Evolutionary conservation across 305 asterid genomes (phyloP).

Genomic region (Lippia alba): DNA sequence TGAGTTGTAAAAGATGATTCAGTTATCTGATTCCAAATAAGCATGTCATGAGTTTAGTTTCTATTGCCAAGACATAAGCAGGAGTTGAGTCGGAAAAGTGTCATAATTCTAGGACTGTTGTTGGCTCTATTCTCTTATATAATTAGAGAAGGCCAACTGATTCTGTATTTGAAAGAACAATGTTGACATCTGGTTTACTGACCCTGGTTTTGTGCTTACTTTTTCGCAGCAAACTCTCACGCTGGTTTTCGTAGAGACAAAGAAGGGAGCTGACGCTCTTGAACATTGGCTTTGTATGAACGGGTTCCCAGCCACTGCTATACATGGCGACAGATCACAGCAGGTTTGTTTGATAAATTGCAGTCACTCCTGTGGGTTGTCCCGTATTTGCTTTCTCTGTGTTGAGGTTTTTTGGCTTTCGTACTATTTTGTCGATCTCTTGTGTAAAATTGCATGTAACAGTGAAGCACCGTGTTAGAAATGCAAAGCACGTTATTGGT

Average conservation of each 20-base stretch:
- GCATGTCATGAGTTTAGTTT: background rate
- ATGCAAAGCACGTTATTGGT: background rate
- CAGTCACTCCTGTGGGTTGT: background rate
- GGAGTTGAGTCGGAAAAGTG: conserved; percentile 3
- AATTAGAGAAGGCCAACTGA: background rate
- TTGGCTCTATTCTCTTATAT: background rate
- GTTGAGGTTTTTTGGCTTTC: background rate
- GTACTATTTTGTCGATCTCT: background rate
- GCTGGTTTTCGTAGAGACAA: conserved; percentile 74
- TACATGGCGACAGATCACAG: conserved; percentile 76
- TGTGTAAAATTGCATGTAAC: background rate
- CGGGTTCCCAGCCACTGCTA: conserved; percentile 68
- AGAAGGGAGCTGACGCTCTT: conserved; percentile 75
- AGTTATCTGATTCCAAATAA: conserved; percentile 11
- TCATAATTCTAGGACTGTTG: background rate
- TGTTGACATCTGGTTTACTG: background rate
- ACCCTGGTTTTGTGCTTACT: conserved; percentile 23
- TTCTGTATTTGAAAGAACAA: background rate
- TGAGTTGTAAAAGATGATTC: background rate
- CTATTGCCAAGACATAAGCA: background rate
- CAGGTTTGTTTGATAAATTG: conserved; percentile 46
- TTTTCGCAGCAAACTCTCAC: conserved; percentile 61
- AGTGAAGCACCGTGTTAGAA: background rate
- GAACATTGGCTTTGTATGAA: conserved; percentile 64
- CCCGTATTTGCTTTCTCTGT: background rate